Base-by-base conservation (phyloP, 2,329 filamentous ascomycete species). In the Pyrenophora graminea region DNA sequence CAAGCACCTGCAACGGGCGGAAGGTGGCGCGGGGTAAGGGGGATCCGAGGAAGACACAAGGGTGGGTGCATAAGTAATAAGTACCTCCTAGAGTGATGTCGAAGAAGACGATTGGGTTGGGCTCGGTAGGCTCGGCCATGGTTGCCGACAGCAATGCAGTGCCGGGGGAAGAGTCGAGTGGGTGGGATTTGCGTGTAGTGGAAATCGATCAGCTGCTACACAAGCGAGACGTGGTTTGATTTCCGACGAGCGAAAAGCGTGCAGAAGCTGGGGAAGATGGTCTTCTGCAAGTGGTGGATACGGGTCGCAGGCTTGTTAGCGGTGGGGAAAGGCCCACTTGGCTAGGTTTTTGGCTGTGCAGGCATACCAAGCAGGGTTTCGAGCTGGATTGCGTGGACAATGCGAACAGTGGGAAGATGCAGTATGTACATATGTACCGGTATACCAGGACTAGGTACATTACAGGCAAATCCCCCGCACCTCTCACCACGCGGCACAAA, bases 71-170 rank as follows among this genome's bases (percentile, higher is more conserved):
- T 21, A 21, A 21, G 19, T 5, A 3, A 21, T 21, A 21, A 21
- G 19, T 74, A 89, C 88, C 88, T 78, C 89, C 89, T 50, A 94
- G 79, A 3, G 89, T 89, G 53, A 91, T 83, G 73, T 91, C 88
- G 74, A 91, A 90, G 77, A 91, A 89, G 61, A 87, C 85, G 66
- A 81, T 71, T 55, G 79, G 78, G 58, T 82, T 79, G 45, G 66
- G 60, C 48, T 71, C 66, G 51, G 63, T 48, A 47, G 67, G 31
- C 34, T 69, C 67, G 57, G 70, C 63, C 70, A 72, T 72, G 61
- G 59, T 45, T 67, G 67, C 65, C 66, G 55, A 64, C 3, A 30
- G 9, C 10, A 30, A 30, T 67, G 67, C 62, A 65, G 15, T 15
- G 15, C 15, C 15, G 15, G 15, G 15, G 15, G 15, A 15, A 15